These are phyloP conservation scores for Astraeus odoratus DNA, from an alignment of 768 basidiomycete species.

Conservation along the genomic window DNA sequence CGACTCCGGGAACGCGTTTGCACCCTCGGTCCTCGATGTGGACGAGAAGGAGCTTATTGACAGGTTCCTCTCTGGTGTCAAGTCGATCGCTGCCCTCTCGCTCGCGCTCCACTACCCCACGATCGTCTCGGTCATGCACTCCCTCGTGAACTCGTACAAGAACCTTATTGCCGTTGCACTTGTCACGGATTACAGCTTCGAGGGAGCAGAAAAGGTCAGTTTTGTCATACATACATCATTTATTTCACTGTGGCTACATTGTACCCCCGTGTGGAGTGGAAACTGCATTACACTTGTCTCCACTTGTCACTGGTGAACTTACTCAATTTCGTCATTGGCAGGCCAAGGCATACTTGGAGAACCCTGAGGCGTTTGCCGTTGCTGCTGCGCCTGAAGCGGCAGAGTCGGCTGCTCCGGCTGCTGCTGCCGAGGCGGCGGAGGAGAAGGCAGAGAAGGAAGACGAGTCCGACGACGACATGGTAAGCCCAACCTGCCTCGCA, in stretches of 20 bases:
- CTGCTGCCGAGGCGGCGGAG: slow-evolving; percentile 53
- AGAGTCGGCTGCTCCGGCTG: slow-evolving; percentile 45
- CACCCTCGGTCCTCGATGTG: slow-evolving; percentile 86
- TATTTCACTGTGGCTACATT: too few relatives aligned
- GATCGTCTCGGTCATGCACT: slow-evolving; percentile 87
- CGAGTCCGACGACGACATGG: slow-evolving; percentile 87
- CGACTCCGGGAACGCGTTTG: slow-evolving; percentile 89
- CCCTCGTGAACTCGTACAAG: slow-evolving; percentile 99
- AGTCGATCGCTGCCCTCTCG: slow-evolving; percentile 93
- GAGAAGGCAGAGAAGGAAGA: slow-evolving; percentile 82
- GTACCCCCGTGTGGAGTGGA: too few relatives aligned
- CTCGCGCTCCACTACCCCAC: slow-evolving; percentile 96
- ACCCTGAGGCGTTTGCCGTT: slow-evolving; percentile 95
- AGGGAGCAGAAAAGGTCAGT: slow-evolving; percentile 85
- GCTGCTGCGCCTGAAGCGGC: slow-evolving; percentile 60
- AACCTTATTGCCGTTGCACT: slow-evolving; percentile 88
- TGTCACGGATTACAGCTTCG: slow-evolving; percentile 91
- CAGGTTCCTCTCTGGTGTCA: slow-evolving; percentile 89
- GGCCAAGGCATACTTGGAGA: slow-evolving; percentile 95
- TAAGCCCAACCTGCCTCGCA: slow-evolving; percentile 27
- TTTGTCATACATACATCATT: slow-evolving; percentile 22
- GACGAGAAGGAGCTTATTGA: slow-evolving; percentile 87
- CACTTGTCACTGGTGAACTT: slow-evolving; percentile 20
- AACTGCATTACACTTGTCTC: slow-evolving; percentile 31
- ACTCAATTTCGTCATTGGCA: slow-evolving; percentile 27